Percentiles rank a stretch among this genome's conserved stretches.
Conservation (phyloP, 495 filamentous ascomycete species). For the Bacidia rubella region DNA sequence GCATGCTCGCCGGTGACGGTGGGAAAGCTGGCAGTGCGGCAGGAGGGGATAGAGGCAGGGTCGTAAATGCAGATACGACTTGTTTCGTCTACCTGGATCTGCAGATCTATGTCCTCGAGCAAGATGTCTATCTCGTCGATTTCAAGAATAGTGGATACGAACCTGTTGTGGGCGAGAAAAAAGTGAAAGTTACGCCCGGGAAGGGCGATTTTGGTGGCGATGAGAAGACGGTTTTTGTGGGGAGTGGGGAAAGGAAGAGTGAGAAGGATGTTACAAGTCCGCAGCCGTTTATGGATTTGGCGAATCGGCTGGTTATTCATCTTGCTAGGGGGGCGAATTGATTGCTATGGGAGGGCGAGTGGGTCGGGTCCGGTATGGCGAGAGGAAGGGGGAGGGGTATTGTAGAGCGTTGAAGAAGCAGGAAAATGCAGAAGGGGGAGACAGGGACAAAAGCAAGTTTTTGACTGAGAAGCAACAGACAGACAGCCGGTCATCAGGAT, state of each 20-base stretch:
- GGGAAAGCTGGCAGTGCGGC: slow-evolving; percentile 5
- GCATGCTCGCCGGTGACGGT: slow-evolving; percentile 26
- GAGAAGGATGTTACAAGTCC: slow-evolving; percentile 44
- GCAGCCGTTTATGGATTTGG: slow-evolving; percentile 43
- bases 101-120: slow-evolving; percentile 91
- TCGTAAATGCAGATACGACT: slow-evolving; percentile 31
- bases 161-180: slow-evolving; percentile 44
- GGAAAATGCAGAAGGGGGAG: too few relatives aligned
- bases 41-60: slow-evolving; percentile 6
- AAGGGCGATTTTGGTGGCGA: too few relatives aligned
- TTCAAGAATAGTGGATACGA: slow-evolving; percentile 99
- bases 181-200: too few relatives aligned
- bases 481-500: too few relatives aligned
- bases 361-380: too few relatives aligned
- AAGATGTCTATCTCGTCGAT: slow-evolving; percentile 87
- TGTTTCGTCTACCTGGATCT: slow-evolving; percentile 83
- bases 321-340: slow-evolving; percentile 23
- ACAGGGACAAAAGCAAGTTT: too few relatives aligned
- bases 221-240: slow-evolving; percentile 1
- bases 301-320: slow-evolving; percentile 40
- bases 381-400: too few relatives aligned
- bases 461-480: too few relatives aligned
- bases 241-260: slow-evolving; percentile 9
- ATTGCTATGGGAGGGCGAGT: too few relatives aligned
- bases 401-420: too few relatives aligned